phyloP scores from a whole-genome alignment of 192 early-diverging fungal genomes.

The Endogone sp. region DNA sequence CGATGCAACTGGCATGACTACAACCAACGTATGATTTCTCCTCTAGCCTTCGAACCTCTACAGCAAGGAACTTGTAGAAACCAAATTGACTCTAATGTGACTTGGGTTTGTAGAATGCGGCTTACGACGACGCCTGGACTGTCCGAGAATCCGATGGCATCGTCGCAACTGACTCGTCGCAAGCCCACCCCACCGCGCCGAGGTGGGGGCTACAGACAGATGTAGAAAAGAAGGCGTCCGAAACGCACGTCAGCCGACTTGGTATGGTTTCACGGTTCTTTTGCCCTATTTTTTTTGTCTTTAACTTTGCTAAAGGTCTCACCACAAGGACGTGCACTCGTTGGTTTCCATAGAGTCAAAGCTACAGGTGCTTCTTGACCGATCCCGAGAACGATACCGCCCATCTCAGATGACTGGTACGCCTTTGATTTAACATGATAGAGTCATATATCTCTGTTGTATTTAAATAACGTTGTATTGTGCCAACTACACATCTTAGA shows the following conservation, averaged over 20 bases:
- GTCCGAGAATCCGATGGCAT: not conserved
- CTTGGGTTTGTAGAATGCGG: not conserved
- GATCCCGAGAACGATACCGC: not conserved
- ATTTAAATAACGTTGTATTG: no score
- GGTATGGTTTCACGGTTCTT: no score
- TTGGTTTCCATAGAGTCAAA: not conserved
- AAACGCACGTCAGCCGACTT: not conserved
- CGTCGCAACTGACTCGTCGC: not conserved
- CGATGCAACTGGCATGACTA: not conserved
- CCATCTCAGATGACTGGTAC: not conserved
- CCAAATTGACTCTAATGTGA: no score
- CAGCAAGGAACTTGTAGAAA: no score
- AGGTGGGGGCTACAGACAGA: not conserved
- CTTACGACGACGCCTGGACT: not conserved
- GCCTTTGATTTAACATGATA: not conserved
- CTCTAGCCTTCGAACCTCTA: not conserved
- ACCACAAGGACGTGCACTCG: not conserved
- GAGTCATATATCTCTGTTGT: no score
- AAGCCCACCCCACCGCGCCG: no score
- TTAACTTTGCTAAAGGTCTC: no score
- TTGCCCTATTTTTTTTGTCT: not conserved
- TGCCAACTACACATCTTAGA: no score
- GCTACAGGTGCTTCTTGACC: not conserved
- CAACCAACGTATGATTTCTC: not conserved
- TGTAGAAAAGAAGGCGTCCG: not conserved